Conservation (phyloP, 805 yeast species). For the Metschnikowia gelsemii region DNA sequence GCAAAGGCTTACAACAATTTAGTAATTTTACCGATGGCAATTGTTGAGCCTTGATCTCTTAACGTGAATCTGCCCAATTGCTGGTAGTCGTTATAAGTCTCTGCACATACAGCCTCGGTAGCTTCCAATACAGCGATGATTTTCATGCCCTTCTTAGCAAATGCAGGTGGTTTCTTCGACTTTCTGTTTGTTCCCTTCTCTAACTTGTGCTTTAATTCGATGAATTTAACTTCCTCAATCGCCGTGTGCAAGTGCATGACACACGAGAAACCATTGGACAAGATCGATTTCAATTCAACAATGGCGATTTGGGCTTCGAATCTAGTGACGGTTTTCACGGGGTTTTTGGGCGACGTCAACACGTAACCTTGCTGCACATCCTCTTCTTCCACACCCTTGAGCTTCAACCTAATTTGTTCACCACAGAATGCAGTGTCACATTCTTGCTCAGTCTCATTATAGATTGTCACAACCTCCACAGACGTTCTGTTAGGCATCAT, state of each 20-base stretch:
- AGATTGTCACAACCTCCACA: slow-evolving; percentile 84
- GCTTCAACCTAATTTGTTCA: slow-evolving; percentile 91
- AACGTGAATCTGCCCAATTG: slow-evolving; percentile 97
- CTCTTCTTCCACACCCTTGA: slow-evolving; percentile 97
- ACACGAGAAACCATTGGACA: slow-evolving; percentile 94
- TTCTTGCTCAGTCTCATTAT: slow-evolving; percentile 94
- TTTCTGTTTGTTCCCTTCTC: slow-evolving; percentile 96
- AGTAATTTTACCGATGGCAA: slow-evolving; percentile 97
- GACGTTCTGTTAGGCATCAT: slow-evolving; percentile 89
- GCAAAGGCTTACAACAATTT: slow-evolving; percentile 58
- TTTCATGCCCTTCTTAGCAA: slow-evolving; percentile 99
- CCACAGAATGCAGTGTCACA: slow-evolving; percentile 89
- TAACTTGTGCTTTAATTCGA: slow-evolving; percentile 82
- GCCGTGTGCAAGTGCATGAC: slow-evolving; percentile 99
- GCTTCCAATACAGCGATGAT: slow-evolving; percentile 89
- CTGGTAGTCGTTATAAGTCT: slow-evolving; percentile 87
- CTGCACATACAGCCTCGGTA: slow-evolving; percentile 87
- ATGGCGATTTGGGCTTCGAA: slow-evolving; percentile 97
- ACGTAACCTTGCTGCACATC: slow-evolving; percentile 92
- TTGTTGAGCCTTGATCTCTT: slow-evolving; percentile 97
- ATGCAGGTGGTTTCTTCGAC: slow-evolving; percentile 96
- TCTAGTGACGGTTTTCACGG: slow-evolving; percentile 84
- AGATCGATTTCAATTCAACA: slow-evolving; percentile 91
- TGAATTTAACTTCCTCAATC: slow-evolving; percentile 87
- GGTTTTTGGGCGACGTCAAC: slow-evolving; percentile 78